Conservation (phyloP, 2,329 filamentous ascomycete genomes). For the Aspergillus arachidicola region DNA sequence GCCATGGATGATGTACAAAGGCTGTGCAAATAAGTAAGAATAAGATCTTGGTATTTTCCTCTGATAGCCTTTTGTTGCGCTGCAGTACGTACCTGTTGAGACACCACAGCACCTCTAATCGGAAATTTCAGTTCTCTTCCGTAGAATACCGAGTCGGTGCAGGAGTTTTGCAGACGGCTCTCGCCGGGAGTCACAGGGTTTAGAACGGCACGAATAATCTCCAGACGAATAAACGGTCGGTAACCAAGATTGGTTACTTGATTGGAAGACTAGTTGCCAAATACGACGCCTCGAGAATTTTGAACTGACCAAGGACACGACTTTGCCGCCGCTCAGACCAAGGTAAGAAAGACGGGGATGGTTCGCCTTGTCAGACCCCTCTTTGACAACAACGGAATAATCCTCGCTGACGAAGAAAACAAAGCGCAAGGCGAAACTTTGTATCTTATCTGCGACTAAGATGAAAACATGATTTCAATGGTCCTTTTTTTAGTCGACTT, state of each 20-base stretch:
- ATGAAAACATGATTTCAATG: not conserved
- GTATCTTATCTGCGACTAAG: not conserved
- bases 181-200: not conserved
- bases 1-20: not conserved
- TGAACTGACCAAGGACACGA: not conserved
- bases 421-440: not conserved
- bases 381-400: not conserved
- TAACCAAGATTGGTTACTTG: not conserved
- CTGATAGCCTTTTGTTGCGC: not conserved
- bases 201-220: not conserved
- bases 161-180: not conserved
- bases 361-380: not conserved
- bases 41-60: not conserved
- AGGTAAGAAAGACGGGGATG: not conserved
- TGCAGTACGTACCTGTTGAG: constrained; percentile 2
- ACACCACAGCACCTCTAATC: not conserved
- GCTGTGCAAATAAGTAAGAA: constrained; percentile 3
- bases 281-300: not conserved
- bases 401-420: not conserved
- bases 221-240: not conserved
- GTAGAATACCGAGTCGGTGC: not conserved
- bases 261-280: not conserved
- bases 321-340: not conserved
- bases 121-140: not conserved
- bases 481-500: constrained; percentile 1